These are phyloP conservation scores for Penicillium paxilli DNA, from an alignment of 495 filamentous ascomycete species.

Conservation along the genomic window DNA sequence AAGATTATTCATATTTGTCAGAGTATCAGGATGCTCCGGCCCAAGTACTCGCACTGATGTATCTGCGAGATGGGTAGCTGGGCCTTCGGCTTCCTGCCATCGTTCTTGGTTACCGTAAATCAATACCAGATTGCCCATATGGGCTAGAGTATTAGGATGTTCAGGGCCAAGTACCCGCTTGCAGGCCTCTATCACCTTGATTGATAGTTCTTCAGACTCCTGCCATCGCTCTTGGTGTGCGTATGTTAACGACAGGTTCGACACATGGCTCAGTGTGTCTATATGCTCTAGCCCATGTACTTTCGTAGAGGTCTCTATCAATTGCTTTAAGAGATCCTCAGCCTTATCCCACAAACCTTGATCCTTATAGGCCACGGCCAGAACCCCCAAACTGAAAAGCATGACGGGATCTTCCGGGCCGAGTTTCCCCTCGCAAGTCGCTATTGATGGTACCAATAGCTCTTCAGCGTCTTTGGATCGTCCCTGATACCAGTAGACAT, in stretches of 20 bases:
- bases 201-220: background rate
- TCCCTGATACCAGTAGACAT: slow-evolving; percentile 1
- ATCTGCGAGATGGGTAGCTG: too few species aligned
- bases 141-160: background rate
- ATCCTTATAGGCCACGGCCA: too few species aligned
- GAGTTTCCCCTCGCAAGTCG: too few species aligned
- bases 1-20: background rate
- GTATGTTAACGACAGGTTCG: slow-evolving; percentile 2
- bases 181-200: background rate
- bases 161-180: background rate
- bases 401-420: too few species aligned
- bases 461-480: slow-evolving; percentile 33
- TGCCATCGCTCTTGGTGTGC: background rate
- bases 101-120: background rate
- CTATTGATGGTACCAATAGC: too few species aligned
- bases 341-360: slow-evolving; percentile 34
- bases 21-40: background rate
- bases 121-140: background rate
- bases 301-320: background rate
- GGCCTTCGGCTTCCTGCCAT: background rate
- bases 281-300: background rate
- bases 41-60: too few species aligned
- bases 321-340: slow-evolving; percentile 2
- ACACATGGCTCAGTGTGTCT: background rate
- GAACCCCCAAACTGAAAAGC: too few species aligned